Evolutionary conservation across 2,329 filamentous ascomycete species (phyloP).

Genomic region (Phaeomoniella chlamydospora): DNA sequence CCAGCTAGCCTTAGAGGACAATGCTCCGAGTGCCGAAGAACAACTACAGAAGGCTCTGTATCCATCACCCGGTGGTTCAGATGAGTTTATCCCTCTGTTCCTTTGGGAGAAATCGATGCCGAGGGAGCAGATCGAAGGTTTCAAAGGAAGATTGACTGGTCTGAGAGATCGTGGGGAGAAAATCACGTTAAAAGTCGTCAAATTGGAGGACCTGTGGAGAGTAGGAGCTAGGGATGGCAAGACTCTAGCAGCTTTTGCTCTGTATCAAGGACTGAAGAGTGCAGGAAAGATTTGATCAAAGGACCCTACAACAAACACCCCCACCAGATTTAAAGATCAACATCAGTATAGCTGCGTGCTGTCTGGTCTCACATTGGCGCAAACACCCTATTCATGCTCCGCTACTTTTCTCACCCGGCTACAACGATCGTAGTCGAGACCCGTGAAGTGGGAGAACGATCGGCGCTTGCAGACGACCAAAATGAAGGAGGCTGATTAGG

Average conservation of each 20-base stretch:
- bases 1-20: conserved; percentile 25
- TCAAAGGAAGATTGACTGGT: conserved; percentile 40
- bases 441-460: too few species aligned
- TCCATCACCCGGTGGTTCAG: conserved; percentile 39
- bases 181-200: conserved; percentile 42
- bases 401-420: too few species aligned
- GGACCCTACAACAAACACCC: neutral
- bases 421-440: too few species aligned
- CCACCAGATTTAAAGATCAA: too few species aligned
- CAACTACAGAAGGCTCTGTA: conserved; percentile 35
- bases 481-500: too few species aligned
- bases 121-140: conserved; percentile 29
- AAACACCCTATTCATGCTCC: too few species aligned
- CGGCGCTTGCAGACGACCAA: too few species aligned
- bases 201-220: conserved; percentile 36
- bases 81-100: conserved; percentile 45
- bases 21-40: conserved; percentile 15
- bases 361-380: too few species aligned
- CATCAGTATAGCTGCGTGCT: too few species aligned
- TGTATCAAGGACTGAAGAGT: conserved; percentile 37
- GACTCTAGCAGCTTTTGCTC: conserved; percentile 36
- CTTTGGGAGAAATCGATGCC: conserved; percentile 38
- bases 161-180: conserved; percentile 41
- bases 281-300: conserved; percentile 26
- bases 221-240: conserved; percentile 41